Base-by-base conservation (phyloP, 176 grass and related monocot species). In the Paspalum notatum region DNA sequence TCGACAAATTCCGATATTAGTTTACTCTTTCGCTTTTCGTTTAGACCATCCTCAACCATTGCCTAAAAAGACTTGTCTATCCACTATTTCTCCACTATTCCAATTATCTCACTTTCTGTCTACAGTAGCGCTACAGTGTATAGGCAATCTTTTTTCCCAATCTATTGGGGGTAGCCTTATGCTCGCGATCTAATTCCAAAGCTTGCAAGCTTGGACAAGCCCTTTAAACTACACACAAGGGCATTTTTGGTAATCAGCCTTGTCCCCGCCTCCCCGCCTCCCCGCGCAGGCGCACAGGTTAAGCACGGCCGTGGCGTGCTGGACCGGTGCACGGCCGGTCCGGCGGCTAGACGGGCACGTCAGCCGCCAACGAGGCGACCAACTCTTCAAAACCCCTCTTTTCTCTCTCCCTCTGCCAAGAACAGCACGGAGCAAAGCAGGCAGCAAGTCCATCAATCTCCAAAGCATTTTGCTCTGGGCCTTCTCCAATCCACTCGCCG, bases 341-440 rank as follows among this genome's bases (percentile, higher is more conserved):
- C 77, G 69, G 77, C 85, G 75, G 66, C 58, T 56, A 37, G 83
- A 8, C 48, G 18, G 63, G 14, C 83, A 62, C 64, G 68, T 64
- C 47, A 76, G 18, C n/a, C 32, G 44, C 48, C 63, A 44, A 47
- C 64, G 21, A 48, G 64, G 61, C 69, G 17, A 72, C 72, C 69
- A 67, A 75, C 52, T 27, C 61, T 76, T 53, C 13, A 70, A 80
- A 79, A 56, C 62, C 16, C 62, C 8, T 7, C 21, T 45, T 38
- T 6, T 68, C 40, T 54, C 8, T 24, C 74, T 1, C 48, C 69
- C 42, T 37, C 0, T 60, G 12, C 38, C 12, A 74, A 21, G 56
- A 81, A 62, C 54, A 59, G 5, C 47, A 9, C 11, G 58, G 20
- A 82, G 68, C 38, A 46, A 71, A 78, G 82, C 20, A 57, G 12